A percentile compares a stretch with the other conserved stretches of the same genome.
Conservation (phyloP, 2,329 filamentous ascomycete species). For the Penicillium expansum region DNA sequence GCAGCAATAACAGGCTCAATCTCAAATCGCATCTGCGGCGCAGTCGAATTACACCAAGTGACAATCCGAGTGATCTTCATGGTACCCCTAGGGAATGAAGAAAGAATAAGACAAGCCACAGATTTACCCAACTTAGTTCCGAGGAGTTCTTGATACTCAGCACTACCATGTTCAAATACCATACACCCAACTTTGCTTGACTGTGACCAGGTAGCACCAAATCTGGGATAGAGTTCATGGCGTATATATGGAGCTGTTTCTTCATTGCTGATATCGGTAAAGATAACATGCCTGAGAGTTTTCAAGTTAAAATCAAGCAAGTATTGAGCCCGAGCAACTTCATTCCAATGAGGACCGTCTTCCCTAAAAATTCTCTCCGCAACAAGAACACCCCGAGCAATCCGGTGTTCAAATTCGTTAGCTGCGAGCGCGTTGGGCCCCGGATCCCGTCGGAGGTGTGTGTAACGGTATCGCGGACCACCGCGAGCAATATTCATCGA, state of each 20-base stretch:
- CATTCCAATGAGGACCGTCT: constrained; percentile 1
- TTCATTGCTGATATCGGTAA: neutral
- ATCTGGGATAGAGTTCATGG: neutral
- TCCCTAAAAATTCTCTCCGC: neutral
- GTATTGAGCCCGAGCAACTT: neutral
- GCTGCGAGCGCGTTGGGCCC: neutral
- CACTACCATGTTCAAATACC: neutral
- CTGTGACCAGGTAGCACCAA: neutral
- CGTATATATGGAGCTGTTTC: neutral
- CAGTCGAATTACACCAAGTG: neutral
- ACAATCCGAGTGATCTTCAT: neutral
- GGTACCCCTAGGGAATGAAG: neutral
- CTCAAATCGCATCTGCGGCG: neutral
- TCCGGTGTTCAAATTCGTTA: neutral
- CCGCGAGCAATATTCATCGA: neutral
- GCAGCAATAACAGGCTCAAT: neutral
- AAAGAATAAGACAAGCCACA: neutral
- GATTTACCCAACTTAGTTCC: neutral
- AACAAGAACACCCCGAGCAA: neutral
- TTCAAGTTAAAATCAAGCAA: neutral
- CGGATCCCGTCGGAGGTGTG: neutral
- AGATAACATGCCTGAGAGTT: neutral
- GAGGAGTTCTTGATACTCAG: neutral
- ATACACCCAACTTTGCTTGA: neutral
- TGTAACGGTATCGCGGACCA: neutral